A percentile compares a stretch with the other conserved stretches of the same genome.
Conservation (phyloP, 129 eudicot species). For the Rutidosis leptorrhynchoides region DNA sequence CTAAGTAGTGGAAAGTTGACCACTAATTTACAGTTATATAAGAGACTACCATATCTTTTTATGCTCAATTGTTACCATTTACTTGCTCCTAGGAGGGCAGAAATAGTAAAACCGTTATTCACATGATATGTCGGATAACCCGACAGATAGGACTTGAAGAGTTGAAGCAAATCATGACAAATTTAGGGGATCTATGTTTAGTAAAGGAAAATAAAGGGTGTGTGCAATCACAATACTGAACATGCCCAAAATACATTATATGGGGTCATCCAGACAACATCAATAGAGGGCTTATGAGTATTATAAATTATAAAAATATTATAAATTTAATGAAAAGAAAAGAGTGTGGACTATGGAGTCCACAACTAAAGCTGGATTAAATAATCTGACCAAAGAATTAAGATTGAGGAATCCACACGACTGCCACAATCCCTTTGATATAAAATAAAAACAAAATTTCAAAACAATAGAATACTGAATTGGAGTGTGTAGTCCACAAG, state of each 20-base stretch:
- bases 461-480: neutral
- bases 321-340: neutral
- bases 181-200: neutral
- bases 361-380: constrained; percentile 27
- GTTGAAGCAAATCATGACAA: neutral
- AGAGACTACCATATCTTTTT: neutral
- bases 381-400: neutral
- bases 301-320: no score
- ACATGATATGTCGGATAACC: neutral
- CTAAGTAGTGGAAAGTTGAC: neutral
- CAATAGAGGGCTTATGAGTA: no score
- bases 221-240: no score
- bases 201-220: neutral
- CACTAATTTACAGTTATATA: neutral
- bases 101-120: neutral
- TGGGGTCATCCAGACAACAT: neutral
- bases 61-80: constrained; percentile 8
- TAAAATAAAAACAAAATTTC: neutral
- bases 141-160: neutral
- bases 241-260: no score
- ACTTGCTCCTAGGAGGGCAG: neutral
- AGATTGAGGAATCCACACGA: constrained; percentile 28
- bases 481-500: constrained; percentile 8
- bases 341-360: constrained; percentile 31
- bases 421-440: constrained; percentile 12